phyloP scores from a whole-genome alignment of 257 asterid species.

The Linaria vulgaris region DNA sequence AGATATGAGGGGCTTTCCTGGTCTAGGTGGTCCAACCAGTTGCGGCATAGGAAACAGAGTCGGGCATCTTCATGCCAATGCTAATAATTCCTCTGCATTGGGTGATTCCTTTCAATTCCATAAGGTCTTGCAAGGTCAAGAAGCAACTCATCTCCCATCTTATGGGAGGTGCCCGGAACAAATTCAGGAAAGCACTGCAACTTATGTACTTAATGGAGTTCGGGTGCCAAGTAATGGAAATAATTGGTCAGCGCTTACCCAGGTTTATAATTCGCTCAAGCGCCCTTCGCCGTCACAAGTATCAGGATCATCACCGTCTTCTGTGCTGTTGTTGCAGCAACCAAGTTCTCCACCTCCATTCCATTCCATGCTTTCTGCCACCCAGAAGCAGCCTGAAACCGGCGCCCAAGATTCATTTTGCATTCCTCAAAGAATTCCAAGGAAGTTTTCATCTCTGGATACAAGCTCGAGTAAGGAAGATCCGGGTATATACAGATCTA shows the following conservation, averaged over 20 bases:
- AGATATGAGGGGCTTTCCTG: constrained; percentile 49
- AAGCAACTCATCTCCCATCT: constrained; percentile 48
- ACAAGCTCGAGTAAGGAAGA: constrained; percentile 23
- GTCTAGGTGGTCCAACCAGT: constrained; percentile 12
- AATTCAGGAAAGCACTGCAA: constrained; percentile 32
- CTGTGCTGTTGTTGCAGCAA: constrained; percentile 51
- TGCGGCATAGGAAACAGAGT: neutral
- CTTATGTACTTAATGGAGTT: constrained; percentile 33
- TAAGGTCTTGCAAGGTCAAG: constrained; percentile 99
- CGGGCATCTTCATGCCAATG: constrained; percentile 29
- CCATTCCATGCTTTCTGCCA: constrained; percentile 22
- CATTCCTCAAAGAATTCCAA: constrained; percentile 34
- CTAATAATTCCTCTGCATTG: constrained; percentile 34
- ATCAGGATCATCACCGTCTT: constrained; percentile 49
- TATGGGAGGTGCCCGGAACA: constrained; percentile 41
- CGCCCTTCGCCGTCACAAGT: constrained; percentile 32
- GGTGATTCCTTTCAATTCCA: constrained; percentile 63
- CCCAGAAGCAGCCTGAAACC: constrained; percentile 36
- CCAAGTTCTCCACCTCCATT: constrained; percentile 42
- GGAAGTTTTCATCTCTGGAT: constrained; percentile 33
- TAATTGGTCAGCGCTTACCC: constrained; percentile 48
- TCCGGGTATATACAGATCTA: constrained; percentile 14
- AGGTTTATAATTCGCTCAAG: constrained; percentile 31
- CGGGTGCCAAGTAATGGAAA: constrained; percentile 44
- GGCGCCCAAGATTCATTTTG: constrained; percentile 30